These are phyloP conservation scores for Fusarium sp. DNA, from an alignment of 2,329 filamentous ascomycete species.

Conservation along the genomic window DNA sequence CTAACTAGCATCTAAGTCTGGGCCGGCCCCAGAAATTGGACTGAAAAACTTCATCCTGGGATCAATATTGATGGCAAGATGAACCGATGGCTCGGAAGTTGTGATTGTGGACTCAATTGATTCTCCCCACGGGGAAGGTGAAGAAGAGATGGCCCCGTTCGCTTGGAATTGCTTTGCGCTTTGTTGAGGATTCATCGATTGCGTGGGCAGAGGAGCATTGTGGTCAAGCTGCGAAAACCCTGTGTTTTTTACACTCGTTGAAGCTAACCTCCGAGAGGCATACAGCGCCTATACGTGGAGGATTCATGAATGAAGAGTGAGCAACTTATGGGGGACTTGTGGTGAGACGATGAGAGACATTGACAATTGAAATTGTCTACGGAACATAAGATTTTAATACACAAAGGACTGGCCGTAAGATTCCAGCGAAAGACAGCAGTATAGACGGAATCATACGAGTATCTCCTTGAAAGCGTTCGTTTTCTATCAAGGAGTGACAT, in stretches of 20 bases:
- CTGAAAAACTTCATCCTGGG: slow-evolving; percentile 22
- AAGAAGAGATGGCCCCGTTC: background rate
- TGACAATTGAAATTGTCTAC: too few species aligned
- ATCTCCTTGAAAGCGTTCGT: background rate
- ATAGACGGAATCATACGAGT: background rate
- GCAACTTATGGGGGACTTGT: background rate
- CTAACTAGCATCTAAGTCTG: slow-evolving; percentile 16
- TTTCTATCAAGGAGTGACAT: background rate
- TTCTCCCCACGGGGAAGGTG: background rate
- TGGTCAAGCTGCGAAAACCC: too few species aligned
- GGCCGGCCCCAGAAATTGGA: background rate
- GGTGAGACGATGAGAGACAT: background rate
- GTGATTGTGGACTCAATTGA: background rate
- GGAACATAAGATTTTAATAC: slow-evolving; percentile 4
- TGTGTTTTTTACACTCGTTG: too few species aligned
- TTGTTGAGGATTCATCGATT: too few species aligned
- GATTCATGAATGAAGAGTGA: too few species aligned
- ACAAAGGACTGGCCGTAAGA: background rate
- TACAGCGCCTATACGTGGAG: too few species aligned
- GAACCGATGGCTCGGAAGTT: slow-evolving; percentile 24
- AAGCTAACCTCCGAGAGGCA: too few species aligned
- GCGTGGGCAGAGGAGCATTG: too few species aligned
- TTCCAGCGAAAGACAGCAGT: background rate
- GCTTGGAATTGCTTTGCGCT: too few species aligned
- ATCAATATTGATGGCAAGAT: slow-evolving; percentile 18